These are phyloP conservation scores for Stephania yunnanensis DNA, from an alignment of 164 flowering plant genomes.

Conservation along the genomic window DNA sequence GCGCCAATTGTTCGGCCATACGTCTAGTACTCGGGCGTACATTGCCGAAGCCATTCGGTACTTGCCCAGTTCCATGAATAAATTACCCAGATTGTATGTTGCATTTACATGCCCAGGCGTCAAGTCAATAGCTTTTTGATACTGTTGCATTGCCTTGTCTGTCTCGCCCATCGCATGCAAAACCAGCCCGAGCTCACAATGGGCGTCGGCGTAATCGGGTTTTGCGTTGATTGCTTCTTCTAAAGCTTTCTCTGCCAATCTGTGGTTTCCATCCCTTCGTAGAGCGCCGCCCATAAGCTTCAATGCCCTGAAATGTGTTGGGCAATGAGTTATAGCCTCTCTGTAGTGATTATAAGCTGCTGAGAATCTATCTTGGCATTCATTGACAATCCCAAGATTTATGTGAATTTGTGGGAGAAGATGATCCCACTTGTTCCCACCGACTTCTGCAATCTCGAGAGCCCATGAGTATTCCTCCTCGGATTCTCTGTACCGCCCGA, in stretches of 20 bases:
- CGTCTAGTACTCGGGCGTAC: no score
- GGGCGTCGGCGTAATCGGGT: no score
- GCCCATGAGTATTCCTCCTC: no score
- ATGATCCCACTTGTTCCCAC: slow-evolving; percentile 17
- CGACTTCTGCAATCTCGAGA: no score
- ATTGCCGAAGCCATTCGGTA: no score
- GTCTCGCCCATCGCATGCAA: no score
- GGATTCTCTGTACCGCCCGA: no score
- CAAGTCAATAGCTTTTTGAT: neutral
- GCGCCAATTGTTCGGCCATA: neutral
- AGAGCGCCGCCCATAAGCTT: neutral
- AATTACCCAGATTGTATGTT: neutral
- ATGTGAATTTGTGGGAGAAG: slow-evolving; percentile 94
- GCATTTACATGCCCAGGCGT: neutral
- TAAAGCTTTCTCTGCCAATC: neutral
- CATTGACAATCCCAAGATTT: slow-evolving; percentile 81
- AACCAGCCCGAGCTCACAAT: no score
- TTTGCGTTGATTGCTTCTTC: neutral
- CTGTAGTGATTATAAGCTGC: slow-evolving; percentile 94
- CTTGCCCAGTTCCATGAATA: neutral
- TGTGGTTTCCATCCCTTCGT: neutral
- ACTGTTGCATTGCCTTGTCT: no score
- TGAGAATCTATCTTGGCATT: slow-evolving; percentile 88
- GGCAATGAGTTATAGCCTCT: slow-evolving; percentile 54
- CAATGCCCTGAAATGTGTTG: neutral